Evolutionary conservation across 768 basidiomycete genomes (phyloP).

Genomic region (Lentinula guzmanii): DNA sequence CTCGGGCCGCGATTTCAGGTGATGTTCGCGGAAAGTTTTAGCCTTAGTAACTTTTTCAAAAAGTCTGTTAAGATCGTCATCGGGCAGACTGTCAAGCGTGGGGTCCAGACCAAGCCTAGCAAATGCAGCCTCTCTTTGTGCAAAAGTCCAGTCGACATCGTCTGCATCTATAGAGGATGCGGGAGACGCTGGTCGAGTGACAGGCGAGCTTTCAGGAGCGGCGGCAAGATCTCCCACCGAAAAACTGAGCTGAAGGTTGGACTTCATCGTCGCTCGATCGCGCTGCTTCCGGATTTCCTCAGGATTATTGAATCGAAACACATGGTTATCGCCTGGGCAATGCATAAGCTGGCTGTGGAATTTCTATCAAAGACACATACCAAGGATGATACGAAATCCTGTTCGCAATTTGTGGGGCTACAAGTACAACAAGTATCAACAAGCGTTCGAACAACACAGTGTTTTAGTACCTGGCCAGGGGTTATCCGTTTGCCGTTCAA

Average conservation of each 20-base stretch:
- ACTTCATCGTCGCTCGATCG: conserved; percentile 72
- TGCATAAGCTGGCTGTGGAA: conserved; percentile 4
- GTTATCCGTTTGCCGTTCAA: conserved; percentile 88
- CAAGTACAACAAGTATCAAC: conserved; percentile 5
- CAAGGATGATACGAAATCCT: conserved; percentile 95
- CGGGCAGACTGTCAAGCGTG: conserved; percentile 85
- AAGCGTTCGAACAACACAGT: background rate
- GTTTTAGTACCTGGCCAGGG: conserved; percentile 59
- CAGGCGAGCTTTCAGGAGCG: conserved; percentile 35
- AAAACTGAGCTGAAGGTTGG: conserved; percentile 59
- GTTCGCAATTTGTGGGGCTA: conserved; percentile 82
- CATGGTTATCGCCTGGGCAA: conserved; percentile 81
- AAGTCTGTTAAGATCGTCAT: conserved; percentile 90
- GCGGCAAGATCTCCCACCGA: conserved; percentile 64
- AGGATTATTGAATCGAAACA: conserved; percentile 95
- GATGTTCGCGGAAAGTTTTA: conserved; percentile 80
- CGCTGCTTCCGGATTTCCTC: conserved; percentile 91
- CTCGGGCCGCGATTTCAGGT: conserved; percentile 78
- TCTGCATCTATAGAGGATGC: conserved; percentile 61
- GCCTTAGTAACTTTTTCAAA: conserved; percentile 94
- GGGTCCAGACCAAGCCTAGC: conserved; percentile 85
- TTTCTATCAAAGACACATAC: conserved; percentile 33
- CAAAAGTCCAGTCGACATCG: conserved; percentile 96
- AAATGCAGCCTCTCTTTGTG: conserved; percentile 89
- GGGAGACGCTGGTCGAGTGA: conserved; percentile 77